These are phyloP conservation scores for Clarireedia homoeocarpa DNA, from an alignment of 2,329 filamentous ascomycete species.

Conservation along the genomic window DNA sequence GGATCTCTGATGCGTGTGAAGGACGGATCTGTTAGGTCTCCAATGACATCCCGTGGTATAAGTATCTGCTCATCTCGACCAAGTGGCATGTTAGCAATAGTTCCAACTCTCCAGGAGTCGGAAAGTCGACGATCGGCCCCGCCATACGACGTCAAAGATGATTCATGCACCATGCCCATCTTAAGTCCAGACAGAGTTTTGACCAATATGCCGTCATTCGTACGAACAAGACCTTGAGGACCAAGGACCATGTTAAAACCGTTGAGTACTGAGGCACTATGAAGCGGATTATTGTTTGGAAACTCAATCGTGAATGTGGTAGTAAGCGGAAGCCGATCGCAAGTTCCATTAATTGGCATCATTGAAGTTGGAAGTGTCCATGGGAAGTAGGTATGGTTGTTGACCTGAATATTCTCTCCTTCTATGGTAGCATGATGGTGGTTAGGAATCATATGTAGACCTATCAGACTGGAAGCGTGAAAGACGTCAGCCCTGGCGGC, in stretches of 20 bases:
- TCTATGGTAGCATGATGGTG: conserved; percentile 45
- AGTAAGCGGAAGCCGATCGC: conserved; percentile 61
- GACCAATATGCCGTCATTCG: conserved; percentile 40
- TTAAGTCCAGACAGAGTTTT: conserved; percentile 49
- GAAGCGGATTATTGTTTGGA: conserved; percentile 36
- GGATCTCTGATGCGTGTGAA: conserved; percentile 73
- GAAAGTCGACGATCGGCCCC: conserved; percentile 31
- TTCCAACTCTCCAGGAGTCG: conserved; percentile 62
- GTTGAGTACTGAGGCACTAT: conserved; percentile 1
- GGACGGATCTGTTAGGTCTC: conserved; percentile 71
- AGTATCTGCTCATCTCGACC: conserved; percentile 85
- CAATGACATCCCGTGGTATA: conserved; percentile 67
- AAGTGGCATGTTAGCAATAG: conserved; percentile 71
- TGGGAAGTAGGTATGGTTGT: conserved; percentile 78
- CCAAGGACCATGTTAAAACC: conserved; percentile 35
- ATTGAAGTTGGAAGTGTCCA: conserved; percentile 80
- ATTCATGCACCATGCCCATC: conserved; percentile 61
- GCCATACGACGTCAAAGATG: conserved; percentile 30
- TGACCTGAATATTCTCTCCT: conserved; percentile 5
- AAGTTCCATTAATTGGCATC: conserved; percentile 71
- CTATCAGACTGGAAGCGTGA: conserved; percentile 78
- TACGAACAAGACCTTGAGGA: conserved; percentile 40
- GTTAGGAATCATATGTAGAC: conserved; percentile 69
- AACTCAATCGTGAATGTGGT: conserved; percentile 63
- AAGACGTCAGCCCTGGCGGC: conserved; percentile 77